Evolutionary conservation across 305 asterid species (phyloP).

Genomic region (Ajuga reptans): DNA sequence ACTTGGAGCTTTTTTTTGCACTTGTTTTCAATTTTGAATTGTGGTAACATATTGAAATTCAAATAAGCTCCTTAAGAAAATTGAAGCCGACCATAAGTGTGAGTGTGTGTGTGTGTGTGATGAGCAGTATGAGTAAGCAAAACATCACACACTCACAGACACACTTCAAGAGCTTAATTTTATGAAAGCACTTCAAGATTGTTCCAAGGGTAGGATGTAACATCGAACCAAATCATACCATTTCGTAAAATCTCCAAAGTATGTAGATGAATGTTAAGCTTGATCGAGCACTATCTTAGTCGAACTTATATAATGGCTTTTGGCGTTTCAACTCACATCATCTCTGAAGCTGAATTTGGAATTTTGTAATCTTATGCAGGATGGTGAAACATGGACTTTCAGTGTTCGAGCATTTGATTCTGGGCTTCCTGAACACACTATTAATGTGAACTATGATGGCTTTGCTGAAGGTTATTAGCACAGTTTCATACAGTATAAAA

Average conservation of each 20-base stretch:
- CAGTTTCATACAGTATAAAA: conserved; percentile 10
- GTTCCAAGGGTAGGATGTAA: background rate
- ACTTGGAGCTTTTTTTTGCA: no score
- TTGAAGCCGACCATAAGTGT: no score
- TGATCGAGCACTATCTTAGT: background rate
- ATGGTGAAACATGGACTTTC: conserved; percentile 97
- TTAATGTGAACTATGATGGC: conserved; percentile 82
- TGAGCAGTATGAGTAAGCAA: background rate
- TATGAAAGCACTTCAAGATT: background rate
- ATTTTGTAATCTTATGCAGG: conserved; percentile 43
- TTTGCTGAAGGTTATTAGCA: conserved; percentile 80
- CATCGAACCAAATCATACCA: background rate
- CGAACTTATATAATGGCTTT: background rate
- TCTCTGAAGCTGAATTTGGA: conserved; percentile 1
- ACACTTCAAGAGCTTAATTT: background rate
- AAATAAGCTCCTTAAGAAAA: no score
- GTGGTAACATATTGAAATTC: no score
- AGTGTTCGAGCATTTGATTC: conserved; percentile 84
- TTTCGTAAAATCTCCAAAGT: background rate
- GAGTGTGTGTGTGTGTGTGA: background rate
- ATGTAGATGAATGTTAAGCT: background rate
- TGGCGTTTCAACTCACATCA: background rate
- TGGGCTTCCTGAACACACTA: conserved; percentile 65
- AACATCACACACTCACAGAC: background rate
- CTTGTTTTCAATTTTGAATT: no score